Evolutionary conservation across 352 stramenopile species (phyloP), one percentile per base, ranked within the genome.

Genomic region (Globisporangium apiculatum): DNA sequence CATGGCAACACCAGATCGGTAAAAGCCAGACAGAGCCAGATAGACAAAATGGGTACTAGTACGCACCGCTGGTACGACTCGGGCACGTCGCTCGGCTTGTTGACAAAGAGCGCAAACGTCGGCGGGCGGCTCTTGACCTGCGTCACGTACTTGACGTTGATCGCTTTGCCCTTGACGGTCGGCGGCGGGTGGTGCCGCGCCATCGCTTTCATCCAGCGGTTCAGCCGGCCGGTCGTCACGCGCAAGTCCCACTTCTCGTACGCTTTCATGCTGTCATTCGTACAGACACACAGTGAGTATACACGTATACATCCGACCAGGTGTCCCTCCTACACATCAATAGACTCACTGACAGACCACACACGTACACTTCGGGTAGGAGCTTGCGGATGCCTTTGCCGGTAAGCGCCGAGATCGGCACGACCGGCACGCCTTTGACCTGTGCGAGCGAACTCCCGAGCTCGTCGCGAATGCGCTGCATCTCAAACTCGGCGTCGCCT

Each of bases 91-190:
- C 74, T 69, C 15, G 82, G 80, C 51, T 86, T 89, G 73, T 84
- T 94, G 4, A 91, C 82, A 56, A 94, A 94, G 57, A 92, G 64
- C 0, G 79, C 84, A 51, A 94, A 94, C 6, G 84, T 94, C 42
- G 84, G 84, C 36, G 82, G 82, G 0, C 84, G 79, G 3, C 79
- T 75, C 72, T 92, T 94, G 51, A 94, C 79, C 62, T 94, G 84
- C 38, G 84, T 92, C 54, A 83, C 76, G 76, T 94, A 94, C 69
- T 94, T 94, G 73, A 94, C 66, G 63, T 94, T 94, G 41, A 92
- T 65, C 53, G 77, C 73, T 72, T 94, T 94, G 68, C 84, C 84
- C 59, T 88, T 89, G 59, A 91, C 63, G 4, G 78, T 88, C 61
- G 84, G 84, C 47, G 84, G 82, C 48, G 82, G 82, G 67, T 94